Evolutionary conservation across 345 rosid species (phyloP), one percentile per base, ranked within the genome.

Genomic region (Anastatica hierochuntica): DNA sequence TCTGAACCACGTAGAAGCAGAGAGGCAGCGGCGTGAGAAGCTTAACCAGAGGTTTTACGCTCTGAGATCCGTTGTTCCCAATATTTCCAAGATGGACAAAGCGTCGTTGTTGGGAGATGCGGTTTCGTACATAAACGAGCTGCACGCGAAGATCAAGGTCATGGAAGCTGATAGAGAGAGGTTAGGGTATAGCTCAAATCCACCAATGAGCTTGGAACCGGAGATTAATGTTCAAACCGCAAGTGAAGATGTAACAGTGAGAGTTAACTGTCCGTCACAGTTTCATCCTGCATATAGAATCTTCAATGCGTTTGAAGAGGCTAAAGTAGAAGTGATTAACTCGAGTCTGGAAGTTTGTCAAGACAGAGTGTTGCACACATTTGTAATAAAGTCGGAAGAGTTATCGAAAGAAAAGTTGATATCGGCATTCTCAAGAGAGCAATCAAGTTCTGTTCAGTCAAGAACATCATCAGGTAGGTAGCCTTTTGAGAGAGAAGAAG

Each of bases 11-110:
- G 92, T 89, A 0, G 95, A 89, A 60, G 85, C 92, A 1, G 97
- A 88, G 74, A 76, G 89, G 55, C 84, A 79, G 63, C 67, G 97
- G 42, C 77, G 97, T 39, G 89, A 85, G 74, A 78, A 80, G 60
- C 82, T 89, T 4, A 85, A 89, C 57, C 80, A 77, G 36, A 72
- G 95, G 3, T 89, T 85, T 67, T 83, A 79, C 23, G 78, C 90
- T 0, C 77, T 89, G 8, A 72, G 97, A 14, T 81, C 97, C 0
- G 95, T 81, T 9, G 97, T 89, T 39, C 95, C 97, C 5, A 85
- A 83, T 44, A 87, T 89, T 11, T 85, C 95, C 0, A 89, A 81
- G 60, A 85, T 89, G 97, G 97, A 89, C 61, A 89, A 79, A 68
- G 97, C 92, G 0, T 85, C 97, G 1, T 56, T 89, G 13, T 74